Evolutionary conservation across 352 stramenopile genomes (phyloP), one percentile per base, ranked within the genome.

Genomic region (Phytophthora litchii): DNA sequence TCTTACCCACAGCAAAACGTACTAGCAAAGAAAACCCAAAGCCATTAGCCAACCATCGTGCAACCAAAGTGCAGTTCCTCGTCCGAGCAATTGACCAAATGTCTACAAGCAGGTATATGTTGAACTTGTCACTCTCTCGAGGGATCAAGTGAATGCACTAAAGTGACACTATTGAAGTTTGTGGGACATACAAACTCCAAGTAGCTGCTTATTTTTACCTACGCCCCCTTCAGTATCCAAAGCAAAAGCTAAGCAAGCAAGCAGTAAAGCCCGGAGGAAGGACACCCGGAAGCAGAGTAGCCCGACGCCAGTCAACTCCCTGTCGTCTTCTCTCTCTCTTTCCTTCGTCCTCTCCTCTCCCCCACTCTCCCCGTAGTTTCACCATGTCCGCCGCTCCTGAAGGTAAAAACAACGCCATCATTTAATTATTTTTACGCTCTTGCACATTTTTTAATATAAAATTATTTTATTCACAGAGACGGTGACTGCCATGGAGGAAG

Each of bases 311-410:
- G 55, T 47, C 44, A 58, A 45, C 21, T 48, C 29, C 37, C 32
- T 46, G 10, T 41, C 49, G 47, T 44, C 34, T 23, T 27, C 45
- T 54, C 45, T 55, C 44, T 54, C 31, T 54, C 57, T 57, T 54
- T 21, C 31, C 45, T 9, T 42, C 32, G 49, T 65, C 48, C 40
- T 61, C 35, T 63, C 45, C 46, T 56, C 44, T 45, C 23, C 34
- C 12, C 35, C 32, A 27, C 37, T 13, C 34, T 52, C 42, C 21
- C 54, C 21, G 12, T 23, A 25, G 6, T 37, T 31, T 36, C 23
- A n/a, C 52, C 61, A 75, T 75, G 67, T 72, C 67, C 31, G 20
- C 61, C 52, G 37, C 61, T 35, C 47, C 62, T n/a, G 61, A 68
- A 72, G 64, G 60, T 70, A 17, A 21, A 4, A 8, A 11, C 19